Base-by-base conservation (phyloP, 768 basidiomycete genomes). In the Terana coerulea region DNA sequence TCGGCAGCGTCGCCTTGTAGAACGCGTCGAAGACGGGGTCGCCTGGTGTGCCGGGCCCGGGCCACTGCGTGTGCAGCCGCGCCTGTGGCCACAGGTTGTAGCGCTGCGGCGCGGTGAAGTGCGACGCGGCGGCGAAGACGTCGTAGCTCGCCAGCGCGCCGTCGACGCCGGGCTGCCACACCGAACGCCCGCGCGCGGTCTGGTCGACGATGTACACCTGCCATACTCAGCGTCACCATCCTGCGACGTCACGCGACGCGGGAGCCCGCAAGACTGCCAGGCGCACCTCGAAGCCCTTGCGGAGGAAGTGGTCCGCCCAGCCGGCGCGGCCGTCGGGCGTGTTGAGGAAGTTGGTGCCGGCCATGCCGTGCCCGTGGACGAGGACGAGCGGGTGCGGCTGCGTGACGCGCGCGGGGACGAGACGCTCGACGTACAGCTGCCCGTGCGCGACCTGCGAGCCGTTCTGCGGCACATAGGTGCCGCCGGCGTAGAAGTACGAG, bases 61-160 rank as follows among this genome's bases (percentile, higher is more conserved):
- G 77, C 78, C 78, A 79, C 51, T 78, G 76, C 0, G 75, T 78
- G 40, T 77, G 76, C 36, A 76, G 59, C 1, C 56, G 52, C 4
- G 77, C 73, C 56, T 75, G 69, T 0, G 76, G 72, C 78, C 78
- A 79, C 29, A 76, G 61, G 15, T 66, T 59, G 54, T 68, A 69
- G 2, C 56, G 48, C 54, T 69, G 62, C 2, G 75, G 4, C 14
- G 25, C 44, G 24, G 44, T 46, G 44, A 46, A 46, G 5, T 9
- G 4, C 5, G 44, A 12, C 44, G 7, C 44, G 24, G 31, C 26
- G 44, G 12, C 15, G 5, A 14, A 3, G 4, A 29, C 29, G 24
- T 25, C 24, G 25, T 29, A 14, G 25, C 15, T 7, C 5, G 26
- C 21, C 9, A 14, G 21, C 14, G 24, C 8, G 4, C 44, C 44